Evolutionary conservation across 192 early-diverging fungal genomes (phyloP), one percentile per base, ranked within the genome.

Genomic region (Gamsiella multidivaricata): DNA sequence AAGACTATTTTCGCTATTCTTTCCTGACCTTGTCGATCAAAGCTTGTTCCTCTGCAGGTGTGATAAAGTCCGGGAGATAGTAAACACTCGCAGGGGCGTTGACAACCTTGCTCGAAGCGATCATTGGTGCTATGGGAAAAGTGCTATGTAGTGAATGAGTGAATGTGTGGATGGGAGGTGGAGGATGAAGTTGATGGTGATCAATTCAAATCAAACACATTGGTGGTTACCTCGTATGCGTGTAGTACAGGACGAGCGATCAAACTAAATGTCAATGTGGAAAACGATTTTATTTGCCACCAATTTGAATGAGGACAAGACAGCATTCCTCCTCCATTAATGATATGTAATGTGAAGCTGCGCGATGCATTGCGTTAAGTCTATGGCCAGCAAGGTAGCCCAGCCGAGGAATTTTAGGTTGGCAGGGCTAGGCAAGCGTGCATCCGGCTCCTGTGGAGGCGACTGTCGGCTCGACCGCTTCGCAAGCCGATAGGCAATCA

Each of bases 31-130:
- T 85, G 37, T 65, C 54, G n/a, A 80, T 59, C 11, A 85, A 43
- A 2, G 32, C 20, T 17, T 69, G 62, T 36, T 85, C 83, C 22
- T 85, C 72, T 28, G 41, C 20, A 2, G 41, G 61, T 5, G 71
- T 58, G 37, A 85, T 85, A 41, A 78, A 80, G 11, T 85, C 78
- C 17, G 70, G 75, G 8, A 85, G 45, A 49, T 85, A 85, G 47
- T 66, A 85, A 20, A 79, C 60, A 58, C 61, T 71, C 9, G 56
- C 8, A 32, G 83, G 83, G 8, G 67, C 67, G 26, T 28, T 52
- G 22, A 6, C n/a, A 15, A 82, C 28, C 22, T 18, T 60, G n/a
- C 22, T 57, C 2, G 37, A 12, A 23, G 6, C 11, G 46, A 78
- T 54, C 25, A 46, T 15, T 43, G 36, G 54, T 36, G 65, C 63